Base-by-base conservation (phyloP, 1,139 yeast genomes). In the Williopsis jadinii region DNA sequence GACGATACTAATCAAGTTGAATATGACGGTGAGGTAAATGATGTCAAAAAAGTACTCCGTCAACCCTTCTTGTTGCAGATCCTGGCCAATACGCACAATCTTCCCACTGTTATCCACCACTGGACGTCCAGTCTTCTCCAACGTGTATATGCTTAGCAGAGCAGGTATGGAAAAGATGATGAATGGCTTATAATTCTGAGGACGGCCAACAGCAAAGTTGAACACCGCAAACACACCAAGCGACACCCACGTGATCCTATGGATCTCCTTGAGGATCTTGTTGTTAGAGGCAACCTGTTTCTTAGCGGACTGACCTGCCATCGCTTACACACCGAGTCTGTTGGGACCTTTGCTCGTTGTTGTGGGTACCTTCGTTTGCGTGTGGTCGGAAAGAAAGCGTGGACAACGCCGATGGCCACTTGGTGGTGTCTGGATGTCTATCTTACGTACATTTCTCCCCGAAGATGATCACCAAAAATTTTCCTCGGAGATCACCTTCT, bases 31-130 rank as follows among this genome's bases (percentile, higher is more conserved):
- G 41, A 84, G 61, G 56, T 85, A 85, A 42, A 86, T 68, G 19
- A 84, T 63, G 57, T 86, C 95, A 56, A 82, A 82, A 63, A 84
- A 63, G 64, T 83, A 84, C 60, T 86, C 95, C 15, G 80, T 81
- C 35, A 86, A 64, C 0, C 95, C 95, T 3, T 65, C 61, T 46
- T 79, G 85, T 37, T 62, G 61, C 46, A 85, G 67, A 55, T 86
- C 90, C 36, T 74, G 78, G 2, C 95, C 95, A 2, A 83, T 60
- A 19, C 61, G 64, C 2, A 73, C 56, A 41, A 84, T 64, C 14
- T 57, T 64, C 35, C 66, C 71, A 39, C 53, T 65, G 56, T 51
- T 55, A 32, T 68, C 70, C 49, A 68, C 77, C 11, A 48, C 59
- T 4, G 95, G 95, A 44, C 92, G 67, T 2, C 92, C 94, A 38